Conservation (phyloP, 2,329 filamentous ascomycete genomes). For the Neospermospora avenae region DNA sequence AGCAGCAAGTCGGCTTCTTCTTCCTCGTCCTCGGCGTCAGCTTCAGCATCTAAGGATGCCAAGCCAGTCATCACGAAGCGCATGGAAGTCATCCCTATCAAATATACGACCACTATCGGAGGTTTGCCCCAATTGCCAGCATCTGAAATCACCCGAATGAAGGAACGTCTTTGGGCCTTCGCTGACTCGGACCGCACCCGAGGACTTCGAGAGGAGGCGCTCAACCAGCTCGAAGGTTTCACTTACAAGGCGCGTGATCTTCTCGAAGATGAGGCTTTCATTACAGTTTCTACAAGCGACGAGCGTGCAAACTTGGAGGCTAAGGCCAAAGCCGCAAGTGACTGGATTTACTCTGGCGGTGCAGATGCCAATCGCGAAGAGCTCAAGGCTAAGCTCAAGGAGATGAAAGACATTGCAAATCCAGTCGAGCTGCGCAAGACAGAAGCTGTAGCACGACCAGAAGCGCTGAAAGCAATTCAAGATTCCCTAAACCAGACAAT, state of each 20-base stretch:
- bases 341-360: slow-evolving; percentile 90
- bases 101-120: slow-evolving; percentile 28
- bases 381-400: slow-evolving; percentile 72
- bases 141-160: slow-evolving; percentile 34
- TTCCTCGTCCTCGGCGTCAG: slow-evolving; percentile 44
- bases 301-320: slow-evolving; percentile 65
- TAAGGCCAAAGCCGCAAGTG: slow-evolving; percentile 66
- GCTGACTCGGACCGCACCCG: slow-evolving; percentile 80
- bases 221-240: slow-evolving; percentile 91
- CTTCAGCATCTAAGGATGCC: slow-evolving; percentile 30
- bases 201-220: slow-evolving; percentile 73
- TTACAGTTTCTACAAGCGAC: slow-evolving; percentile 64
- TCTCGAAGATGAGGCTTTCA: slow-evolving; percentile 72
- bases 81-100: slow-evolving; percentile 32
- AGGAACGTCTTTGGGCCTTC: slow-evolving; percentile 74
- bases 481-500: slow-evolving; percentile 69
- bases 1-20: slow-evolving; percentile 47
- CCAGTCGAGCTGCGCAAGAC: slow-evolving; percentile 74
- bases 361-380: slow-evolving; percentile 70
- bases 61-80: slow-evolving; percentile 32
- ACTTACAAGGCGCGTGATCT: slow-evolving; percentile 87
- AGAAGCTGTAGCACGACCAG: slow-evolving; percentile 69
- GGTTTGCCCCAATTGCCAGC: slow-evolving; percentile 30
- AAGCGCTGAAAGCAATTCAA: slow-evolving; percentile 63
- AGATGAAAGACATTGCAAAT: slow-evolving; percentile 71